Conservation (phyloP, 2,329 filamentous ascomycete genomes). For the Eurotiales sp. region DNA sequence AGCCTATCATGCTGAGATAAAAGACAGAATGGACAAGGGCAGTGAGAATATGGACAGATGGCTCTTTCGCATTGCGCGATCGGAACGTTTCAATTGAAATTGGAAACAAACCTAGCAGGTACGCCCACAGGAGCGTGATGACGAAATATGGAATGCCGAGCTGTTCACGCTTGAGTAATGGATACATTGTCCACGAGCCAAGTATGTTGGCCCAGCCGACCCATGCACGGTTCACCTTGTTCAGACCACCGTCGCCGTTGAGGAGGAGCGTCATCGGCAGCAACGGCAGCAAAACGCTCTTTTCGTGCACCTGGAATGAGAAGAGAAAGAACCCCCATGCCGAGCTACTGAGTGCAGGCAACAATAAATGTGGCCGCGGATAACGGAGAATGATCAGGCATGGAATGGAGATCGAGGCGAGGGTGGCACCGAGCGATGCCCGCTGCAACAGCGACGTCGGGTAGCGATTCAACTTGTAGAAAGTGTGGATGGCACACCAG, state of each 20-base stretch:
- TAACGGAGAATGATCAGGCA: slow-evolving; percentile 75
- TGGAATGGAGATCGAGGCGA: slow-evolving; percentile 71
- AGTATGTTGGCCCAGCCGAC: slow-evolving; percentile 93
- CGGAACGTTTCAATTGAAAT: slow-evolving; percentile 67
- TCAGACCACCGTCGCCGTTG: slow-evolving; percentile 71
- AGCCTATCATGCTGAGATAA: slow-evolving; percentile 71
- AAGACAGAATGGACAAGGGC: slow-evolving; percentile 72
- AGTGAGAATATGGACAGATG: slow-evolving; percentile 49
- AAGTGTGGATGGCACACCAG: slow-evolving; percentile 89
- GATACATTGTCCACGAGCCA: slow-evolving; percentile 90
- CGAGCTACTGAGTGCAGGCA: slow-evolving; percentile 74
- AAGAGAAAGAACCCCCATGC: slow-evolving; percentile 98
- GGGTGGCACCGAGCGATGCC: slow-evolving; percentile 69
- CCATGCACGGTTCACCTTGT: slow-evolving; percentile 76
- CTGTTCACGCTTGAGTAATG: slow-evolving; percentile 79
- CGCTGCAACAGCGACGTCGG: slow-evolving; percentile 69
- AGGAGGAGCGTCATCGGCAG: slow-evolving; percentile 90
- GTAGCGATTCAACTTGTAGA: slow-evolving; percentile 80
- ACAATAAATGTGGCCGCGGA: slow-evolving; percentile 72
- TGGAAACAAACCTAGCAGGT: slow-evolving; percentile 81
- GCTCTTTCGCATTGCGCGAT: slow-evolving; percentile 32
- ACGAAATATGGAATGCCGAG: slow-evolving; percentile 80
- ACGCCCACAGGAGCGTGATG: slow-evolving; percentile 83
- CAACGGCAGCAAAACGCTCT: slow-evolving; percentile 87
- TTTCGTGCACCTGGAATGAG: slow-evolving; percentile 97